Evolutionary conservation across 2,329 filamentous ascomycete species (phyloP).

Genomic region (Beauveria medogensis): DNA sequence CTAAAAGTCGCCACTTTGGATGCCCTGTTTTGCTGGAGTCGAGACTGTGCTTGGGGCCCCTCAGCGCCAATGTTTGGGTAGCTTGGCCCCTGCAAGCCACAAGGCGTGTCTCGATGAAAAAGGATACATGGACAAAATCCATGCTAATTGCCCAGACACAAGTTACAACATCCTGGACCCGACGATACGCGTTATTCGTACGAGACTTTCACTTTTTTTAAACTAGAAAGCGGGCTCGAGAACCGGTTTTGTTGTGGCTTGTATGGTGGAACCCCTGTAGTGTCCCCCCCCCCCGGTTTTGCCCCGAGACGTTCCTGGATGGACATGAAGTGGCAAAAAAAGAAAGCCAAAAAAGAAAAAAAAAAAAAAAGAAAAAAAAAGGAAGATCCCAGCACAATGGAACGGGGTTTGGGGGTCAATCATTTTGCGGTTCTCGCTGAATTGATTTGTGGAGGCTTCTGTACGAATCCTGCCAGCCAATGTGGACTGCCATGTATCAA

Average conservation of each 20-base stretch:
- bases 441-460: not conserved
- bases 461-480: not conserved
- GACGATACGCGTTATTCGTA: not conserved
- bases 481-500: not conserved
- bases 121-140: not conserved
- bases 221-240: not conserved
- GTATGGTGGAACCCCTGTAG: not conserved
- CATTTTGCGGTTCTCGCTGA: not conserved
- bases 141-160: no score
- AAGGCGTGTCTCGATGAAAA: not conserved
- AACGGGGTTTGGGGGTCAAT: not conserved
- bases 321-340: not conserved
- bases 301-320: slow-evolving; percentile 7
- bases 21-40: not conserved
- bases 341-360: not conserved
- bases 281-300: not conserved
- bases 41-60: not conserved
- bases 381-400: not conserved
- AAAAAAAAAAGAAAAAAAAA: not conserved
- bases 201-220: not conserved
- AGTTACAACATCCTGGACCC: no score
- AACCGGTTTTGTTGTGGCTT: slow-evolving; percentile 8
- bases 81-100: not conserved
- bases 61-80: not conserved
- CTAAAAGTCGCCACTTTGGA: not conserved